Conservation (phyloP, 345 rosid genomes). For the Arabidopsis suecica region DNA sequence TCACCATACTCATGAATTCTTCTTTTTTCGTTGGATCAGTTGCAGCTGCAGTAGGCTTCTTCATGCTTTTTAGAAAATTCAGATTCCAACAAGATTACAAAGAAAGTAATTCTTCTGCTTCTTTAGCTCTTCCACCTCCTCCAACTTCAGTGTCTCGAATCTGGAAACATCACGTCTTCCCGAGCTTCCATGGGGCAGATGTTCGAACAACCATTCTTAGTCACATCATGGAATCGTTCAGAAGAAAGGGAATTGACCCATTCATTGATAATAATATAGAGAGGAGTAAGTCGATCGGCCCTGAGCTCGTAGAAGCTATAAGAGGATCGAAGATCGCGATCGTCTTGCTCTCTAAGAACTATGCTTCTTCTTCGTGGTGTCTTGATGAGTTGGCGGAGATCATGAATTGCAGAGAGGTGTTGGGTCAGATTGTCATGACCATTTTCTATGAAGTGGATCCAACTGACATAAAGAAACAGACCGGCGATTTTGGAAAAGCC, state of each 20-base stretch:
- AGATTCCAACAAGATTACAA: too few species aligned
- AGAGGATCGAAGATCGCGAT: slow-evolving; percentile 4
- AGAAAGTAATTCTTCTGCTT: background rate
- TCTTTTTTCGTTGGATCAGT: background rate
- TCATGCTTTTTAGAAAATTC: background rate
- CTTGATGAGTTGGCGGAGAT: background rate
- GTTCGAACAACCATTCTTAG: background rate
- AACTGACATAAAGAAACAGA: background rate
- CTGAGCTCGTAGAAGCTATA: background rate
- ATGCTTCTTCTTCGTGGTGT: background rate
- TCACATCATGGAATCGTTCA: background rate
- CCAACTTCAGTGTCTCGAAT: background rate
- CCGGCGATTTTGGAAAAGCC: background rate
- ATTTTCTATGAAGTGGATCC: background rate
- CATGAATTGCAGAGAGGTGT: background rate
- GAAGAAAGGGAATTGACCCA: background rate
- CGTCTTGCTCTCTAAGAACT: background rate
- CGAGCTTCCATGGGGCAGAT: slow-evolving; percentile 6
- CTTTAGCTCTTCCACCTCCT: background rate
- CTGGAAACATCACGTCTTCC: background rate
- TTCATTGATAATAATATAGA: background rate
- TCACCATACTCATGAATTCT: background rate
- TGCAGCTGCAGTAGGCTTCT: background rate
- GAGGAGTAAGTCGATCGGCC: slow-evolving; percentile 5
- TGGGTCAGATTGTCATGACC: background rate